Base-by-base conservation (phyloP, 208 protist species). In the Zelonia costaricensis region DNA sequence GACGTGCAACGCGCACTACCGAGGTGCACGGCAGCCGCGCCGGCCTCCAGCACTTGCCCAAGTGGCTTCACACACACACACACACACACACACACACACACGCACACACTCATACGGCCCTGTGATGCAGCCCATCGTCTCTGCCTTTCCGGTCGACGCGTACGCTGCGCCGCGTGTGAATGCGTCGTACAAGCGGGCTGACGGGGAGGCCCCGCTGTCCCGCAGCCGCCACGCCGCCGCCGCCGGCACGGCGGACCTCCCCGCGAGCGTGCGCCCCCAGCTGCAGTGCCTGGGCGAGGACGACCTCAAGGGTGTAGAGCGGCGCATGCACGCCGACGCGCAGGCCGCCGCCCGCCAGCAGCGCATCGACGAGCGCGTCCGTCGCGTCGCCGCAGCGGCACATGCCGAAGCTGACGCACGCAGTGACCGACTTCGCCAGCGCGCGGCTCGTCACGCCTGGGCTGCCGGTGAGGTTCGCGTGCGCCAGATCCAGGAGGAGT, bases 251-350 rank as follows among this genome's bases (percentile, higher is more conserved):
- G 39, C 71, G 25, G 25, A 10, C n/a, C 42, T 87, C 36, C 76
- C 79, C 7, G 79, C 83, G 18, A 31, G 68, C 30, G 28, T 90
- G 31, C 76, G 76, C 20, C 63, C 74, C 0, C 79, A 90, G 64
- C 72, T 90, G 33, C 42, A 66, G 22, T 48, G 55, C n/a, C 30
- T 86, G 12, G 39, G 33, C 15, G 67, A 69, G 15, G 64, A 74
- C 5, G 60, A 83, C 55, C 23, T 90, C 23, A 60, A 53, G 18
- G 53, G 55, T 4, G 49, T 90, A 10, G 79, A 90, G 44, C 63
- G 62, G 1, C 80, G 80, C 1, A 67, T 82, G 54, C 33, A 59
- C 27, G 40, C 49, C 43, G 22, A 68, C 10, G 70, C 56, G n/a
- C 48, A 52, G 4, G 15, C 38, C 15, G 57, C 33, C 22, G 53